phyloP scores from a whole-genome alignment of 176 grass and related monocot species.

The Oryza rufipogon region DNA sequence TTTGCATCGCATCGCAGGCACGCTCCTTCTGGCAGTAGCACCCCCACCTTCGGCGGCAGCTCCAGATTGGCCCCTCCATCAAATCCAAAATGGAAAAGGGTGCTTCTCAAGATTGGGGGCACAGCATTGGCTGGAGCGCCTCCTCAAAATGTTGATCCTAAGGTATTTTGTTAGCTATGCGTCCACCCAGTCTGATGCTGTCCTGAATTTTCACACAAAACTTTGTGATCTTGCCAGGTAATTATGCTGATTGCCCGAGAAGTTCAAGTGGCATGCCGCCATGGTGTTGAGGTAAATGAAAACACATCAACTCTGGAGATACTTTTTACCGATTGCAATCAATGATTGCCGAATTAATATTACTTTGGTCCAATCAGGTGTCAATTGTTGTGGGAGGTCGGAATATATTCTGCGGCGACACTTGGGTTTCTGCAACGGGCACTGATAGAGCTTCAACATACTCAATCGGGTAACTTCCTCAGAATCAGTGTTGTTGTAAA shows the following conservation, averaged over 20 bases:
- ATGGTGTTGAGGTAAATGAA: conserved; percentile 72
- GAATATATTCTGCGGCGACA: conserved; percentile 86
- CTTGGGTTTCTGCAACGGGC: conserved; percentile 80
- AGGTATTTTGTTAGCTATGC: conserved; percentile 56
- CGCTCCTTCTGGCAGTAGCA: conserved; percentile 43
- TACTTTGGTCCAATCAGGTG: conserved; percentile 57
- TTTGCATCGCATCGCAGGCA: conserved; percentile 45
- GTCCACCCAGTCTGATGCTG: background rate
- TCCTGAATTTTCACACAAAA: conserved; percentile 19
- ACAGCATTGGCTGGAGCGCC: conserved; percentile 56
- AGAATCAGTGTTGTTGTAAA: conserved; percentile 1
- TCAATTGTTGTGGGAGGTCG: conserved; percentile 83
- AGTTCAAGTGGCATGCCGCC: conserved; percentile 76
- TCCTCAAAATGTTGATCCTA: conserved; percentile 84
- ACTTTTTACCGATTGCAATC: conserved; percentile 11
- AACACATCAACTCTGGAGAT: background rate
- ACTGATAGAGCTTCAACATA: conserved; percentile 82
- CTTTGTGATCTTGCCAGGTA: conserved; percentile 51
- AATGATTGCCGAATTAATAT: conserved; percentile 12
- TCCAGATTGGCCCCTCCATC: conserved; percentile 43
- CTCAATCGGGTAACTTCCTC: conserved; percentile 68
- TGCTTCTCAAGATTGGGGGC: conserved; percentile 87
- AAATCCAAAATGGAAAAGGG: conserved; percentile 86
- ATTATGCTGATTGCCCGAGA: conserved; percentile 94
- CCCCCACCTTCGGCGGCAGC: conserved; percentile 32